Percentiles rank a stretch among this genome's conserved stretches.
Evolutionary conservation across 768 basidiomycete species (phyloP).

Genomic region (Pisolithus microcarpus): DNA sequence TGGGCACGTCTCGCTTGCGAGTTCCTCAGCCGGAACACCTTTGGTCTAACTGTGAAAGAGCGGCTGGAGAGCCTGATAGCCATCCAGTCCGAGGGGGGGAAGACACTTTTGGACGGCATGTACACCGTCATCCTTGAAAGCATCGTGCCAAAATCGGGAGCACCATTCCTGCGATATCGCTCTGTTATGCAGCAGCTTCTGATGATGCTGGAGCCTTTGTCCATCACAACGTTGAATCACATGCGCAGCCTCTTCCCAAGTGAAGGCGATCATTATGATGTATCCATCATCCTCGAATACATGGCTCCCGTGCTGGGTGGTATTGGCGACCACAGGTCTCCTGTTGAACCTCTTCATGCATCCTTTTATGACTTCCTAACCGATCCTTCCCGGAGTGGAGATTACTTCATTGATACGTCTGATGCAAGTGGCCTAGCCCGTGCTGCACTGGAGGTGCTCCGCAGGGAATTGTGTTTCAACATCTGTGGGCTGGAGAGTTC

Average conservation of each 20-base stretch:
- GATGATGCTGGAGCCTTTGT: slow-evolving; percentile 2
- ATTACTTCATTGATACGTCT: neutral
- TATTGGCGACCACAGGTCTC: neutral
- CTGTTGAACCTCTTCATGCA: slow-evolving; percentile 18
- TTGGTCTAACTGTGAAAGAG: neutral
- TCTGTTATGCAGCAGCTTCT: neutral
- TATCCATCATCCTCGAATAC: neutral
- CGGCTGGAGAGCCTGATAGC: neutral
- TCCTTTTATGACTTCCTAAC: slow-evolving; percentile 24
- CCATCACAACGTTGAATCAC: neutral
- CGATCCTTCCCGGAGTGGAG: slow-evolving; percentile 4
- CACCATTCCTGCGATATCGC: neutral
- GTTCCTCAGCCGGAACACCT: neutral
- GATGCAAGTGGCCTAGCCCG: no score
- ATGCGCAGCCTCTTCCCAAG: neutral
- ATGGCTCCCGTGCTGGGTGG: slow-evolving; percentile 8
- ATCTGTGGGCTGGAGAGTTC: no score
- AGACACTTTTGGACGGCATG: neutral
- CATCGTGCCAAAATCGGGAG: neutral
- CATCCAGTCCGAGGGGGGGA: neutral
- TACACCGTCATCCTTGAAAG: neutral
- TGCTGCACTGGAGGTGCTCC: no score
- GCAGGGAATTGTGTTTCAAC: no score
- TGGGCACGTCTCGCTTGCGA: neutral
- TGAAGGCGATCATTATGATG: neutral